These are phyloP conservation scores for Dactylonectria macrodidyma DNA, from an alignment of 2,329 filamentous ascomycete species.

Conservation along the genomic window DNA sequence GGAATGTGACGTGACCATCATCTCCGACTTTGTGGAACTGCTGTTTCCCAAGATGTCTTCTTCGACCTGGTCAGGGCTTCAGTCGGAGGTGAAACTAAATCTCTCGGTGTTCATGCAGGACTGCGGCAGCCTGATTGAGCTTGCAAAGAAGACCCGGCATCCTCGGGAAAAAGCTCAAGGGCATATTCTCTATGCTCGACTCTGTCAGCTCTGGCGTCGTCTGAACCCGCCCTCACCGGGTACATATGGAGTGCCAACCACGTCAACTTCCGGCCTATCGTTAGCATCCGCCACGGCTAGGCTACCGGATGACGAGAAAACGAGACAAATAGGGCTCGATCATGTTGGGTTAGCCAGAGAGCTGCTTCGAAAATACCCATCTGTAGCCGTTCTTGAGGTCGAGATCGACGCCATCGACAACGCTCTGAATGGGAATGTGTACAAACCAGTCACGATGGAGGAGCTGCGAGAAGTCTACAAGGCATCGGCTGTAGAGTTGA, in stretches of 20 bases:
- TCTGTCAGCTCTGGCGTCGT: slow-evolving; percentile 56
- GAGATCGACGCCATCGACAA: slow-evolving; percentile 59
- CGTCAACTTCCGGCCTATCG: slow-evolving; percentile 51
- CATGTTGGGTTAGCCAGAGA: neutral
- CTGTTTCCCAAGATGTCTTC: neutral
- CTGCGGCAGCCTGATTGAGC: slow-evolving; percentile 51
- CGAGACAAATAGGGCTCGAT: neutral
- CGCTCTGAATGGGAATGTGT: slow-evolving; percentile 65
- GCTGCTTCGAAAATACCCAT: neutral
- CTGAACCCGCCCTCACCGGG: neutral
- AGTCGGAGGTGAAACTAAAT: neutral
- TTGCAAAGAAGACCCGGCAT: slow-evolving; percentile 53
- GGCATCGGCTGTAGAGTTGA: slow-evolving; percentile 67
- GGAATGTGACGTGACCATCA: slow-evolving; percentile 63
- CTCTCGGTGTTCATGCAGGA: neutral
- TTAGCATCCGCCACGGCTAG: too few relatives aligned
- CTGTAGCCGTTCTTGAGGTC: neutral
- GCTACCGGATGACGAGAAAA: neutral
- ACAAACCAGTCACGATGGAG: slow-evolving; percentile 62
- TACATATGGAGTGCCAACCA: neutral
- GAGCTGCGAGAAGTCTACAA: slow-evolving; percentile 66
- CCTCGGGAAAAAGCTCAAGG: slow-evolving; percentile 65
- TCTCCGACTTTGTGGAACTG: slow-evolving; percentile 44
- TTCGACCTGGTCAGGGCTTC: neutral
- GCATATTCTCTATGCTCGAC: slow-evolving; percentile 64